Evolutionary conservation across 2,329 filamentous ascomycete species (phyloP).

Genomic region (Trichoderma oligosporum): DNA sequence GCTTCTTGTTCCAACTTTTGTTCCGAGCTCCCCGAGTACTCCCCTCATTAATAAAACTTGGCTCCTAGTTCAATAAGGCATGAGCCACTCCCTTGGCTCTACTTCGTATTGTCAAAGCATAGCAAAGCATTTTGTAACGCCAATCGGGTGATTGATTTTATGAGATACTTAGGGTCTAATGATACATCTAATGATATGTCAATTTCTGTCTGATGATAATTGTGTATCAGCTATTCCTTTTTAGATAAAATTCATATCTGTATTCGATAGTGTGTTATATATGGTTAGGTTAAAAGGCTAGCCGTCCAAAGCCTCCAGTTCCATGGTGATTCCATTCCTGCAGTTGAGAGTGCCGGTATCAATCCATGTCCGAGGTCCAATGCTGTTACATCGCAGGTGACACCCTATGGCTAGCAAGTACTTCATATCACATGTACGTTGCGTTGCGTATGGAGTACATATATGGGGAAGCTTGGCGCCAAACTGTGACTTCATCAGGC

Average conservation of each 20-base stretch:
- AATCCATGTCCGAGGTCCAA: neutral
- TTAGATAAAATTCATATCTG: neutral
- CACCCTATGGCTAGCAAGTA: neutral
- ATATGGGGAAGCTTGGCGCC: neutral
- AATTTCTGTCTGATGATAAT: too few relatives aligned
- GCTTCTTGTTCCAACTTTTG: neutral
- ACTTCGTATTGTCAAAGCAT: neutral
- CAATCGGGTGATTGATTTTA: neutral
- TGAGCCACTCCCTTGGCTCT: neutral
- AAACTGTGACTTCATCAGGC: neutral
- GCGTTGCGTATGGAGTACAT: neutral
- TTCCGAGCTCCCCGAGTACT: constrained; percentile 16
- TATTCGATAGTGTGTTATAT: neutral
- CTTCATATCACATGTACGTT: too few relatives aligned
- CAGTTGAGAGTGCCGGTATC: neutral
- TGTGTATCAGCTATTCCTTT: neutral
- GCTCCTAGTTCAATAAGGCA: too few relatives aligned
- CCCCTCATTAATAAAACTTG: neutral
- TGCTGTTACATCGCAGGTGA: constrained; percentile 10
- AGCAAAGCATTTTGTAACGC: neutral
- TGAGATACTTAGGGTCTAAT: too few relatives aligned
- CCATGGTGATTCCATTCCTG: neutral
- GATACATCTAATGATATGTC: too few relatives aligned
- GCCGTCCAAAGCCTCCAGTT: neutral
- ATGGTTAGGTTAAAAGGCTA: neutral